Percentiles rank a stretch among this genome's conserved stretches.
phyloP scores from a whole-genome alignment of 73 alveolate species.

The Tetrahymena borealis region DNA sequence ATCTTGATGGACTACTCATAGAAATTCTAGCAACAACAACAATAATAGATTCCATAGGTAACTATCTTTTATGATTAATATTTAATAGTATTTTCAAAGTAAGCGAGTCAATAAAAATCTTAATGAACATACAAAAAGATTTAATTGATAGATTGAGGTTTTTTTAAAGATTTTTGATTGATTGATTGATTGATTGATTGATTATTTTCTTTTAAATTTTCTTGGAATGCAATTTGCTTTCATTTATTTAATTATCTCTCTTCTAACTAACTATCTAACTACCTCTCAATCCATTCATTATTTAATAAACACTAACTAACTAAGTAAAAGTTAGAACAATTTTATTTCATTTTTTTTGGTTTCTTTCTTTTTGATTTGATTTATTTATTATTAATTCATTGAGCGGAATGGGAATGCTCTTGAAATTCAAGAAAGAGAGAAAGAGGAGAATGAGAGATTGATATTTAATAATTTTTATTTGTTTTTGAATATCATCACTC shows the following conservation, averaged over 20 bases:
- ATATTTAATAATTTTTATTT: not conserved
- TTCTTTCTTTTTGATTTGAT: not conserved
- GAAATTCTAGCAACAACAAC: not conserved
- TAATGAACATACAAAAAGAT: not conserved
- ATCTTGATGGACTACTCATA: not conserved
- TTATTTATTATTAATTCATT: not conserved
- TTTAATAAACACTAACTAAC: no score
- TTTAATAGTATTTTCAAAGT: not conserved
- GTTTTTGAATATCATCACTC: not conserved
- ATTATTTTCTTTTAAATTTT: not conserved
- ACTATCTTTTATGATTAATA: not conserved
- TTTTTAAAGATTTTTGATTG: not conserved
- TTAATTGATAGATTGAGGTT: no score
- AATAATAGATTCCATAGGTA: not conserved
- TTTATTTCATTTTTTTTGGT: not conserved
- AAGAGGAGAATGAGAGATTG: not conserved
- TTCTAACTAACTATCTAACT: no score
- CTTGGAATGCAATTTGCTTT: no score
- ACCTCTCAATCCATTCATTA: not conserved
- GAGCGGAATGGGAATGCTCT: not conserved
- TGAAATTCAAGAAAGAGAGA: slow-evolving; percentile 1
- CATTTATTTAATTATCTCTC: no score
- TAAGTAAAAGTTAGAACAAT: not conserved
- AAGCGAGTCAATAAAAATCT: not conserved
- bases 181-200: not conserved